Conservation (phyloP, 192 early-diverging fungal species). For the Tieghemiomyces parasiticus region DNA sequence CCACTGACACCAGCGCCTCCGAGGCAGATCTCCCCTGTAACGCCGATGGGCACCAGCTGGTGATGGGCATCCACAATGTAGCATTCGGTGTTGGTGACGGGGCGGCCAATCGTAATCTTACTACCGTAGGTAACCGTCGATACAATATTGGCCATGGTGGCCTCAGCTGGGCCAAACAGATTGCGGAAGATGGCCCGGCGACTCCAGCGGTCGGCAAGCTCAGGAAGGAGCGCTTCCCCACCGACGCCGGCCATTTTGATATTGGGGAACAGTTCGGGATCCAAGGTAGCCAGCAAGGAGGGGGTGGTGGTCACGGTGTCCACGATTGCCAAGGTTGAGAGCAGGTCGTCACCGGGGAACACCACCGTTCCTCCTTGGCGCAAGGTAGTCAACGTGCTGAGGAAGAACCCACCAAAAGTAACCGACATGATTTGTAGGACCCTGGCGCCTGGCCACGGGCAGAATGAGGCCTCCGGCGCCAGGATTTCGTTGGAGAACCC, state of each 20-base stretch:
- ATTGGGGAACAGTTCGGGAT: neutral
- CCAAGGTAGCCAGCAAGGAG: neutral
- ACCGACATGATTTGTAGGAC: neutral
- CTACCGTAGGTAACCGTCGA: no score
- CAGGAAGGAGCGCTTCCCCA: neutral
- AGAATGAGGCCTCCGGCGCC: no score
- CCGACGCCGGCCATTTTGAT: neutral
- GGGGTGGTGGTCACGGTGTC: neutral
- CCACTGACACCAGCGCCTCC: conserved; percentile 21
- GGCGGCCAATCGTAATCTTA: conserved; percentile 12
- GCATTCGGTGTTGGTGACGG: conserved; percentile 8
- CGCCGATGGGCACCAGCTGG: conserved; percentile 21
- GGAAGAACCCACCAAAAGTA: neutral
- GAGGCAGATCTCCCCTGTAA: conserved; percentile 24
- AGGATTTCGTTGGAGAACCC: neutral
- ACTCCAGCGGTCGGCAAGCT: neutral
- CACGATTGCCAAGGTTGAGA: neutral
- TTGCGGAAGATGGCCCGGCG: neutral
- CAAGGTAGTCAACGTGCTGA: neutral
- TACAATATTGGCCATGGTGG: neutral
- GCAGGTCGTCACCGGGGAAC: neutral
- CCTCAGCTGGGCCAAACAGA: neutral
- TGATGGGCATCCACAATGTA: conserved; percentile 15
- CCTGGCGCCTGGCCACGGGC: neutral
- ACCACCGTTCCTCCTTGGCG: neutral